Evolutionary conservation across 768 basidiomycete genomes (phyloP).

Genomic region (Auriscalpium microsporum): DNA sequence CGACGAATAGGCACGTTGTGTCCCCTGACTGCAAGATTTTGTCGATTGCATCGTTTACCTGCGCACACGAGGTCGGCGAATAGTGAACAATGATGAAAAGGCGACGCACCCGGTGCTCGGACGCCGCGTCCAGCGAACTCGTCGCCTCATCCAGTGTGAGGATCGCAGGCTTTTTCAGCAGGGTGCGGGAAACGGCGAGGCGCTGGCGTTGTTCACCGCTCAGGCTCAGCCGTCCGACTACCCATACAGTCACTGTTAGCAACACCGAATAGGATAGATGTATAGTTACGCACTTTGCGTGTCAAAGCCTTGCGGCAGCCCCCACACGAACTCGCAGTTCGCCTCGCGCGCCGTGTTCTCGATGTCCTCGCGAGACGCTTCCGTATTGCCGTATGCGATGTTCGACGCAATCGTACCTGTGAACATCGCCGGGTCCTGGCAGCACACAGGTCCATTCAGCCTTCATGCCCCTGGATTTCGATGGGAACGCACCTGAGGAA

Average conservation of each 20-base stretch:
- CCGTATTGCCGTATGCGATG: constrained; percentile 78
- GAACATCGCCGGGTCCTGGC: constrained; percentile 75
- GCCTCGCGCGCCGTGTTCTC: constrained; percentile 84
- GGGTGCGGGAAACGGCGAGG: constrained; percentile 75
- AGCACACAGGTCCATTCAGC: not conserved
- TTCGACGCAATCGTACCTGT: constrained; percentile 92
- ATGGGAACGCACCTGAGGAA: constrained; percentile 55
- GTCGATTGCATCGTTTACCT: constrained; percentile 89
- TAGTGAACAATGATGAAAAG: not conserved
- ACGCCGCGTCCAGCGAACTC: constrained; percentile 80
- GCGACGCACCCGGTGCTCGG: constrained; percentile 62
- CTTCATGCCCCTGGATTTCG: not conserved
- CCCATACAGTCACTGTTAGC: not conserved
- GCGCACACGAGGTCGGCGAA: not conserved
- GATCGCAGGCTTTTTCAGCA: constrained; percentile 83
- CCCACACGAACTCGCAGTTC: constrained; percentile 95
- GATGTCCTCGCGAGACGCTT: constrained; percentile 73
- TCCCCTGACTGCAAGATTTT: constrained; percentile 71
- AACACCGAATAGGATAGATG: not conserved
- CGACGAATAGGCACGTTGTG: constrained; percentile 85
- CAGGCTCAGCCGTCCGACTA: constrained; percentile 62
- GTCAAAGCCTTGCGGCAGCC: constrained; percentile 89
- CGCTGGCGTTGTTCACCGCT: constrained; percentile 79
- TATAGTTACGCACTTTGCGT: constrained; percentile 60
- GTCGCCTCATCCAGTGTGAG: constrained; percentile 88